Conservation (phyloP, 345 rosid species). For the Microcos paniculata region DNA sequence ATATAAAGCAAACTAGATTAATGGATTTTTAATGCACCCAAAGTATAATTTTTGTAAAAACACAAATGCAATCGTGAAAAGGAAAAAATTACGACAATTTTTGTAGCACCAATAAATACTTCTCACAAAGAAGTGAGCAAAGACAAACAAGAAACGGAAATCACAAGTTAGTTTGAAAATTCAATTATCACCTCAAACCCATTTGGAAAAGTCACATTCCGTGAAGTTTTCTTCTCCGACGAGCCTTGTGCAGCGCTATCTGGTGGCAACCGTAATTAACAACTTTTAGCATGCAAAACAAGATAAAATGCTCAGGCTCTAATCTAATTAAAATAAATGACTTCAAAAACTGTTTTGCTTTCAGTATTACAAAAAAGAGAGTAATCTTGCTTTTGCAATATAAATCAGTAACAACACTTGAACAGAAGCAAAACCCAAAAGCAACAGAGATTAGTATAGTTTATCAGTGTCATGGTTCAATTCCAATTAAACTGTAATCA, state of each 20-base stretch:
- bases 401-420: neutral
- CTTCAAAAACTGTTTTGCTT: neutral
- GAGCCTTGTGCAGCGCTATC: slow-evolving; percentile 37
- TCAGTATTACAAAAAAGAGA: neutral
- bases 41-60: neutral
- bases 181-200: slow-evolving; percentile 61
- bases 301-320: neutral
- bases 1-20: neutral
- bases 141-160: neutral
- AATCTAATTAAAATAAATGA: neutral
- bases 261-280: slow-evolving; percentile 19
- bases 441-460: neutral
- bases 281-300: neutral
- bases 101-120: neutral
- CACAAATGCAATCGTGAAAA: neutral
- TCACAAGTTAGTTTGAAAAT: neutral
- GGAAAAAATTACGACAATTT: neutral
- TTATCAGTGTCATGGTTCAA: neutral
- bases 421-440: neutral
- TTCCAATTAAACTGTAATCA: slow-evolving; percentile 2
- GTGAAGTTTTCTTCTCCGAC: slow-evolving; percentile 34
- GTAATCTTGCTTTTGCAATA: neutral
- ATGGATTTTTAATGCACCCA: neutral
- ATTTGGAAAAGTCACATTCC: slow-evolving; percentile 63
- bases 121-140: neutral